Evolutionary conservation across 176 grass and related monocot species (phyloP).

Genomic region (Pontederia crassipes): DNA sequence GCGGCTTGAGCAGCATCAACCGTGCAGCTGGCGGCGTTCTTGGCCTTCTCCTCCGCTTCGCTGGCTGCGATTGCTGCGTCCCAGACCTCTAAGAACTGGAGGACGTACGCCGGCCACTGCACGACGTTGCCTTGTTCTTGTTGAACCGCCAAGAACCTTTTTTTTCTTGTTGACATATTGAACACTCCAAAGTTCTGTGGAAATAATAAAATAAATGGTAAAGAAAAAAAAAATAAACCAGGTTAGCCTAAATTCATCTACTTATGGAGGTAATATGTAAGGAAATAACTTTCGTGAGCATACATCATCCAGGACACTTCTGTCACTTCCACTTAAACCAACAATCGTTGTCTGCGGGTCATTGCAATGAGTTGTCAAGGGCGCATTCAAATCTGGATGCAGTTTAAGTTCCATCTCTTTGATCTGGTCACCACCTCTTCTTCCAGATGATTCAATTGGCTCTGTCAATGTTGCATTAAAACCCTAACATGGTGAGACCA

Average conservation of each 20-base stretch:
- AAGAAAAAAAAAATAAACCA: slow-evolving; percentile 6
- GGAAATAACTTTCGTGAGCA: slow-evolving; percentile 10
- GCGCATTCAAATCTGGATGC: slow-evolving; percentile 75
- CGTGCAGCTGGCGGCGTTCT: too few relatives aligned
- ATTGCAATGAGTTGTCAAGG: slow-evolving; percentile 65
- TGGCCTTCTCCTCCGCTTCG: too few relatives aligned
- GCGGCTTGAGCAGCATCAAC: too few relatives aligned
- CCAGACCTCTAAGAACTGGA: too few relatives aligned
- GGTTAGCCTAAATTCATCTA: too few relatives aligned
- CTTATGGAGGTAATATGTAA: not conserved
- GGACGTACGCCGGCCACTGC: too few relatives aligned
- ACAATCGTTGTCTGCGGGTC: slow-evolving; percentile 84
- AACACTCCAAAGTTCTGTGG: slow-evolving; percentile 94
- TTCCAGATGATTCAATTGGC: slow-evolving; percentile 83
- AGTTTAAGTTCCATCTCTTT: slow-evolving; percentile 99
- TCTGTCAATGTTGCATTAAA: slow-evolving; percentile 97
- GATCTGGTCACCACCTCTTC: slow-evolving; percentile 97
- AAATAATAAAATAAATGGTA: slow-evolving; percentile 18
- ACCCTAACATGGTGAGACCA: slow-evolving; percentile 30
- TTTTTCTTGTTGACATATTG: slow-evolving; percentile 35
- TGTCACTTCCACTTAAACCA: slow-evolving; percentile 92
- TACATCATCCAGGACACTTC: slow-evolving; percentile 94
- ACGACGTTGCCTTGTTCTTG: too few relatives aligned
- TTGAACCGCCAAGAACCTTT: too few relatives aligned
- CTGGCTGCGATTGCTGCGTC: too few relatives aligned